Percentiles rank a stretch among this genome's conserved stretches.
Evolutionary conservation across 805 yeast species (phyloP).

Genomic region (Candida insectorum): DNA sequence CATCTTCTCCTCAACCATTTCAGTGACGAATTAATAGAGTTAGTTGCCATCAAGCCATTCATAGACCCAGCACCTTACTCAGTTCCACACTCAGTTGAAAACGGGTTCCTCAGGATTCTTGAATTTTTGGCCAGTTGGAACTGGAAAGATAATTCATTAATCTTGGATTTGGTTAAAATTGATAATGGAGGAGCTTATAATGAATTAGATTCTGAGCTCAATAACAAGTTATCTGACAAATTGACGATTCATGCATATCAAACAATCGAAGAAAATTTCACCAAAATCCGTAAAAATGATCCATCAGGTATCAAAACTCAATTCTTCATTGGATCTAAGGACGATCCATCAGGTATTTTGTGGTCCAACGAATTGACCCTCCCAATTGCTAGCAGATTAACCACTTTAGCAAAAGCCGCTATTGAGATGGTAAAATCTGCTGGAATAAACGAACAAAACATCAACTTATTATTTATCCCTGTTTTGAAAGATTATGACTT

Average conservation of each 20-base stretch:
- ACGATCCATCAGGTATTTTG: constrained; percentile 80
- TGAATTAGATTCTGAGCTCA: constrained; percentile 22
- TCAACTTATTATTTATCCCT: constrained; percentile 69
- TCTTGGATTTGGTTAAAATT: constrained; percentile 67
- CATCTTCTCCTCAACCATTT: constrained; percentile 74
- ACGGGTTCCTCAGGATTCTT: constrained; percentile 77
- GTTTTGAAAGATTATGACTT: constrained; percentile 84
- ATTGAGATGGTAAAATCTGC: constrained; percentile 47
- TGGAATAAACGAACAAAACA: constrained; percentile 35
- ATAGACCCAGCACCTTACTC: constrained; percentile 85
- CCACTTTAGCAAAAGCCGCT: constrained; percentile 82
- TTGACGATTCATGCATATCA: constrained; percentile 62
- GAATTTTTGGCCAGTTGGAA: constrained; percentile 81
- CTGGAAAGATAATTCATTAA: constrained; percentile 86
- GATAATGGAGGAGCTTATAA: constrained; percentile 3
- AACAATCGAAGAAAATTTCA: constrained; percentile 59
- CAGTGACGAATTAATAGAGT: constrained; percentile 75
- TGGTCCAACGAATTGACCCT: constrained; percentile 67
- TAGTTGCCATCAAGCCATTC: constrained; percentile 79
- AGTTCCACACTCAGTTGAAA: constrained; percentile 72
- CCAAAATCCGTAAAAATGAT: constrained; percentile 67
- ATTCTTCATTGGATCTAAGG: constrained; percentile 76
- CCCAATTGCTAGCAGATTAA: constrained; percentile 83
- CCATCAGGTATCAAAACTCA: constrained; percentile 80
- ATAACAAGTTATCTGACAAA: constrained; percentile 53